Evolutionary conservation across 2,329 filamentous ascomycete species (phyloP).

Genomic region (Leptographium lundbergii): DNA sequence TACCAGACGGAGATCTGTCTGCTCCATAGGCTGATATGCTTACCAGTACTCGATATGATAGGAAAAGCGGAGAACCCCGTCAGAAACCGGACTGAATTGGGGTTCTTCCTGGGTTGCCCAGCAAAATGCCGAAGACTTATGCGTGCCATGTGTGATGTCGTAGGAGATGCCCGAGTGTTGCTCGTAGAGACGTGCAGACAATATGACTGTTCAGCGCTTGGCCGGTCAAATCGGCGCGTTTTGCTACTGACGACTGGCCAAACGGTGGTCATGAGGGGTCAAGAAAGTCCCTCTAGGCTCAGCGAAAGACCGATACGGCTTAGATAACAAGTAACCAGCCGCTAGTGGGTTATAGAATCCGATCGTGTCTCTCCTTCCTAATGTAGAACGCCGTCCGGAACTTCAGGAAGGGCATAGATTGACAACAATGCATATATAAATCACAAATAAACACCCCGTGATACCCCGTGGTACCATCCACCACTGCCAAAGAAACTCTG

Average conservation of each 20-base stretch:
- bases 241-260: neutral
- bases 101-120: neutral
- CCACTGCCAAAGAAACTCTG: neutral
- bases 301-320: neutral
- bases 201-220: neutral
- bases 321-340: neutral
- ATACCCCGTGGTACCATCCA: neutral
- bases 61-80: neutral
- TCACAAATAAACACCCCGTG: too few relatives aligned
- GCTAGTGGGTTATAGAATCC: too few relatives aligned
- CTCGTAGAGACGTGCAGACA: neutral
- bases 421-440: neutral
- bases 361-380: neutral
- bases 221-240: neutral
- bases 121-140: neutral
- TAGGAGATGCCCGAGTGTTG: neutral
- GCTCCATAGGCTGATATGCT: neutral
- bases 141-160: neutral
- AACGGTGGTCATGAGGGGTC: neutral
- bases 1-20: too few relatives aligned
- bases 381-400: neutral
- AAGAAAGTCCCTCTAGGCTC: neutral
- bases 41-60: neutral
- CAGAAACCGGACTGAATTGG: neutral
- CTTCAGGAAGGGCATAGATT: neutral